Evolutionary conservation across 495 filamentous ascomycete genomes (phyloP), one percentile per base, ranked within the genome.

Genomic region (Aspergillus affinis): DNA sequence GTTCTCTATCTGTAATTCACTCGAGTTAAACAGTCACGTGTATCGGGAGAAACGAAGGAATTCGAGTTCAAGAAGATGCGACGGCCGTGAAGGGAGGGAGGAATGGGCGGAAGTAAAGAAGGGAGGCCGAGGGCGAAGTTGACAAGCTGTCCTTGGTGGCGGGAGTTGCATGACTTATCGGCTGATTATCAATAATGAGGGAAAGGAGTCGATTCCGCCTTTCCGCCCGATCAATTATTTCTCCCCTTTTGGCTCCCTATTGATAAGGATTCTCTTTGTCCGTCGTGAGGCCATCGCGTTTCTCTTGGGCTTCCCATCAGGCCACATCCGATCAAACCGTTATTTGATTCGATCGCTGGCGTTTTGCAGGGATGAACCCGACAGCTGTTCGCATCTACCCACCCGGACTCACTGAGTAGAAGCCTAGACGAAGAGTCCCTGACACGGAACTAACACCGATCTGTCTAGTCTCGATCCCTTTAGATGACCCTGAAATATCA

Each of bases 141-240:
- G 71, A 68, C 71, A 73, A 69, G 65, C 62, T 73, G 71, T 64
- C 71, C 69, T 69, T 65, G 64, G 66, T 65, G 61, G 63, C 54
- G 61, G 63, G 57, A 61, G 47, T 63, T 62, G 60, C 51, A 60
- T 54, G 54, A 61, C 41, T 59, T 26, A 48, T 51, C 56, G 57
- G 49, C 36, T 60, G 20, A 51, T 57, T 64, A 61, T 61, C 58
- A 64, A 58, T 64, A 60, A 41, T 13, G 17, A 9, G 12, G 10
- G 47, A 19, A 19, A 49, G 21, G 47, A 49, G 19, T 19, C 47
- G 47, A 12, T 49, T 20, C 47, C 47, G 47, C 47, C 19, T 49
- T 49, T 17, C 21, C 36, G 36, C 36, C 36, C 36, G 36, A 41
- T 41, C 13, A 41, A 41, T 41, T 41, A 41, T 41, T 41, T 13